phyloP scores from a whole-genome alignment of 768 basidiomycete genomes.

The Pleurotus giganteus region DNA sequence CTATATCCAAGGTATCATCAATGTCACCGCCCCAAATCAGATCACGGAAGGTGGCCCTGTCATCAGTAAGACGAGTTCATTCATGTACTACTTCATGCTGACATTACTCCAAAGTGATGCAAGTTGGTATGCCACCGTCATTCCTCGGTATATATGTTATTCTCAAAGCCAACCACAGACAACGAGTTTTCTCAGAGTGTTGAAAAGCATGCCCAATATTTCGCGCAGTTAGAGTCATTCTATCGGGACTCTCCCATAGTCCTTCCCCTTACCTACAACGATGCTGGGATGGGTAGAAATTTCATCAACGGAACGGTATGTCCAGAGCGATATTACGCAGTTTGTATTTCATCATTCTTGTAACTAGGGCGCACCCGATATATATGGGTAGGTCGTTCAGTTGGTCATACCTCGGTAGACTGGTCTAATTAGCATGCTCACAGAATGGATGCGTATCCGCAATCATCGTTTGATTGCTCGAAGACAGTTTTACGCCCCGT shows the following conservation, averaged over 20 bases:
- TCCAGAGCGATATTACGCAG: not conserved
- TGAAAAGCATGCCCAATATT: conserved; percentile 51
- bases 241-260: conserved; percentile 57
- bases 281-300: conserved; percentile 53
- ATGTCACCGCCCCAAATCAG: conserved; percentile 60
- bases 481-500: conserved; percentile 62
- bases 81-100: not conserved
- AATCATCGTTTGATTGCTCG: conserved; percentile 73
- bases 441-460: conserved; percentile 71
- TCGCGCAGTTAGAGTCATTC: conserved; percentile 54
- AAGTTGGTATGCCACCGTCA: conserved; percentile 41
- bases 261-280: conserved; percentile 78
- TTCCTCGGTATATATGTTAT: not conserved
- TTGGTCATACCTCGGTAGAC: too few relatives aligned
- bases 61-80: conserved; percentile 44
- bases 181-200: conserved; percentile 69
- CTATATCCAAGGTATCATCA: conserved; percentile 69
- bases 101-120: too few relatives aligned
- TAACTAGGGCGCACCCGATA: conserved; percentile 65
- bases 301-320: conserved; percentile 72
- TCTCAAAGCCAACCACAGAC: conserved; percentile 42
- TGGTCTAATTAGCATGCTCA: too few relatives aligned
- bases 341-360: not conserved
- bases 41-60: conserved; percentile 73
- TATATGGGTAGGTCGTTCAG: conserved; percentile 57